Conservation (phyloP, 306 rosid species). For the Castanea sativa region DNA sequence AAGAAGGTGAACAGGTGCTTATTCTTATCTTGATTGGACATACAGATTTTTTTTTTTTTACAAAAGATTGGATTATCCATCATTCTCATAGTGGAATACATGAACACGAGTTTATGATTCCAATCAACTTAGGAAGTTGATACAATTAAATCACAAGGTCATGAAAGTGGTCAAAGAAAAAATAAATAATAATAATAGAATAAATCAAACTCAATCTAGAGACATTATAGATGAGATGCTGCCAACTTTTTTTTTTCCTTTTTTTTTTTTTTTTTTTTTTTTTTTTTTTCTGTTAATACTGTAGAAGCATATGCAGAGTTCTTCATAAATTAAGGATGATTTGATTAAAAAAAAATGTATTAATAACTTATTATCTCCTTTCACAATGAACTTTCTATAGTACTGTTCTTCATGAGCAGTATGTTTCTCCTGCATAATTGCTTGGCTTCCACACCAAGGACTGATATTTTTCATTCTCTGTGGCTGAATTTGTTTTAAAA, state of each 20-base stretch:
- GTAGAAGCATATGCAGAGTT: background rate
- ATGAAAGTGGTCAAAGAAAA: background rate
- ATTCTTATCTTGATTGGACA: background rate
- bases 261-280: background rate
- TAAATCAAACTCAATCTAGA: constrained; percentile 2
- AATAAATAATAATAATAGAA: background rate
- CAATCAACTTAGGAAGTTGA: background rate
- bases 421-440: background rate
- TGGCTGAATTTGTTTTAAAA: constrained; percentile 5
- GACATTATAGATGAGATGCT: background rate
- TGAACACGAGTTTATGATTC: background rate
- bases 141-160: background rate
- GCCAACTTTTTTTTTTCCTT: background rate
- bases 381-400: background rate
- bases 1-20: constrained; percentile 78
- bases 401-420: background rate
- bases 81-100: background rate
- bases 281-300: background rate
- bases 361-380: background rate
- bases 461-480: constrained; percentile 4
- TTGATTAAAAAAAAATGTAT: background rate
- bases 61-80: background rate
- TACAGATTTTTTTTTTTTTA: background rate
- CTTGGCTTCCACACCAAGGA: background rate
- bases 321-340: background rate